Conservation (phyloP, 495 filamentous ascomycete genomes). For the Bryoglossum gracile region DNA sequence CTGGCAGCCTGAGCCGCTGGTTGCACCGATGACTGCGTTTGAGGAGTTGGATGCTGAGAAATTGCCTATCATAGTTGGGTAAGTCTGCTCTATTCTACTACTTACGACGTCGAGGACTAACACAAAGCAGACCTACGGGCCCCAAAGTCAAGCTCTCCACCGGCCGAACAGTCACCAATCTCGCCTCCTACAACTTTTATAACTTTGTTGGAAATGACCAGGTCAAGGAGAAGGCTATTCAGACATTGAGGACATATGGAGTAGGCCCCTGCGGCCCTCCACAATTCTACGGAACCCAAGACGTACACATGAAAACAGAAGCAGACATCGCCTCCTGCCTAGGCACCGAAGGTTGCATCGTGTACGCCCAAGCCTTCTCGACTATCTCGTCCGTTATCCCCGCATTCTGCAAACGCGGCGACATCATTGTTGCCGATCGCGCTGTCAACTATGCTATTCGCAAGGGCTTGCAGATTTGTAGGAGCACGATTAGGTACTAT, state of each 20-base stretch:
- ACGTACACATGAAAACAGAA: slow-evolving; percentile 96
- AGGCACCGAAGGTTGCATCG: slow-evolving; percentile 78
- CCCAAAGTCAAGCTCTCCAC: slow-evolving; percentile 84
- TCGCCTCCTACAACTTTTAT: slow-evolving; percentile 93
- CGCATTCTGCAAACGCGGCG: slow-evolving; percentile 91
- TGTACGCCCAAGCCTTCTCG: slow-evolving; percentile 92
- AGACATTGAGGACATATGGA: slow-evolving; percentile 88
- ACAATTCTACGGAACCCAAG: slow-evolving; percentile 96
- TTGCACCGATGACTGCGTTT: slow-evolving; percentile 58
- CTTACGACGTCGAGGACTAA: not conserved
- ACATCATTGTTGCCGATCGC: slow-evolving; percentile 96
- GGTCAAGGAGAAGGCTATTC: slow-evolving; percentile 89
- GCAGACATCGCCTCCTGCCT: slow-evolving; percentile 86
- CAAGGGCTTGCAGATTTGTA: slow-evolving; percentile 86
- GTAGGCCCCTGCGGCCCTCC: slow-evolving; percentile 95
- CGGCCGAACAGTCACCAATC: slow-evolving; percentile 83
- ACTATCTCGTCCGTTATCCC: slow-evolving; percentile 93
- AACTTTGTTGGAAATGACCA: slow-evolving; percentile 89
- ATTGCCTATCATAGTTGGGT: slow-evolving; percentile 82
- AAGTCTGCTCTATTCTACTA: slow-evolving; percentile 22
- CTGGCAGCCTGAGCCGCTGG: slow-evolving; percentile 91
- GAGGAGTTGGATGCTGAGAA: slow-evolving; percentile 82
- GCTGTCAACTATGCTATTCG: slow-evolving; percentile 91
- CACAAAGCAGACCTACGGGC: slow-evolving; percentile 64
- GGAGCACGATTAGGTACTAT: slow-evolving; percentile 87